Evolutionary conservation across 169 alveolate genomes (phyloP).

Genomic region (Perkinsus olseni): DNA sequence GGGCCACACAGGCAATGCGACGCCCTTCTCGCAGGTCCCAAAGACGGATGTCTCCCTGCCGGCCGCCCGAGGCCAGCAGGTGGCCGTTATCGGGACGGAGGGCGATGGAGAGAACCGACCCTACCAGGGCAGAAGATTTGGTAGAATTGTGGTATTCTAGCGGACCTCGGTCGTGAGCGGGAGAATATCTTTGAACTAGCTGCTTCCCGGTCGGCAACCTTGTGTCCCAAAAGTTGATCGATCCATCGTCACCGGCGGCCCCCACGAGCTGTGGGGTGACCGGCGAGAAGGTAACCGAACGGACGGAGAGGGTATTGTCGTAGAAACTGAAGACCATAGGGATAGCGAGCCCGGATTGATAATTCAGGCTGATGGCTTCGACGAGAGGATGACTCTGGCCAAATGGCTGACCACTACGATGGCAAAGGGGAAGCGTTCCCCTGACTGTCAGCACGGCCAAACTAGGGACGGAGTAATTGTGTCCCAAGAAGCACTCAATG

Average conservation of each 20-base stretch:
- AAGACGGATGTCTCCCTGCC: not conserved
- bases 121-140: not conserved
- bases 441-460: too few species aligned
- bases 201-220: not conserved
- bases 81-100: not conserved
- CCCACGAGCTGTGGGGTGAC: not conserved
- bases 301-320: not conserved
- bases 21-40: not conserved
- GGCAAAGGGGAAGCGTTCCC: too few species aligned
- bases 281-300: not conserved
- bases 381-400: too few species aligned
- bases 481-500: too few species aligned
- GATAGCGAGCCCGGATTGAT: not conserved
- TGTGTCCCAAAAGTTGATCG: not conserved
- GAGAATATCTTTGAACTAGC: not conserved
- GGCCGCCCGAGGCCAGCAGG: not conserved
- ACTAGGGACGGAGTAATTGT: too few species aligned
- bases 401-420: too few species aligned
- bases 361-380: not conserved
- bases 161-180: not conserved
- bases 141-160: not conserved
- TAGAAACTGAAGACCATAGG: not conserved
- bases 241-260: not conserved
- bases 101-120: not conserved
- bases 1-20: not conserved